phyloP scores from a whole-genome alignment of 2,329 filamentous ascomycete species.

The Stagonosporopsis cucurbitacearum region DNA sequence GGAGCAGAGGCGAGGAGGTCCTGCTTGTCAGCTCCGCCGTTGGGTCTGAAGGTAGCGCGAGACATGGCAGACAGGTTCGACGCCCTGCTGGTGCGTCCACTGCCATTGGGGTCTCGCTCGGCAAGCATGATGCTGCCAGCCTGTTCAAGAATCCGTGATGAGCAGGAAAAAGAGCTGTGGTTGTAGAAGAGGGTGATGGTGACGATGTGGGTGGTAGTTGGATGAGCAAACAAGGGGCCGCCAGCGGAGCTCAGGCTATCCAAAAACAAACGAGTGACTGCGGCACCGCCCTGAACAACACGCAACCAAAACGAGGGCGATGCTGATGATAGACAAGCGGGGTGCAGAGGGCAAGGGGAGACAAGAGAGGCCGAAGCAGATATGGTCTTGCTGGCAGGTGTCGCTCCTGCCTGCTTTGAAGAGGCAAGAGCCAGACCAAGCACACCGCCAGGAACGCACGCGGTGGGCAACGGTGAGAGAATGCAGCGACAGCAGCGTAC shows the following conservation, averaged over 20 bases:
- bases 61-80: slow-evolving; percentile 53
- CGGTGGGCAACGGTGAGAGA: background rate
- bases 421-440: slow-evolving; percentile 4
- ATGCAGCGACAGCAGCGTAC: background rate
- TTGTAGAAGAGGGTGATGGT: slow-evolving; percentile 8
- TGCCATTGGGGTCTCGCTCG: slow-evolving; percentile 53
- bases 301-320: slow-evolving; percentile 25
- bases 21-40: slow-evolving; percentile 34
- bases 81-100: slow-evolving; percentile 56
- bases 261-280: slow-evolving; percentile 28
- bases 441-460: background rate
- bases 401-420: slow-evolving; percentile 2
- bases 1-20: slow-evolving; percentile 45
- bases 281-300: slow-evolving; percentile 21
- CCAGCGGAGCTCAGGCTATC: slow-evolving; percentile 26
- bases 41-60: slow-evolving; percentile 40
- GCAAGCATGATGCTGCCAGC: slow-evolving; percentile 51
- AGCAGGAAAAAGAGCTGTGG: slow-evolving; percentile 5
- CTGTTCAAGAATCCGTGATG: background rate
- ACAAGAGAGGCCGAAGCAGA: background rate
- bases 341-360: background rate
- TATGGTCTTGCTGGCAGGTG: background rate
- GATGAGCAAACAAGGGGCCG: slow-evolving; percentile 29
- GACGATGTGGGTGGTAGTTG: slow-evolving; percentile 28
- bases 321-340: slow-evolving; percentile 21